Conservation (phyloP, 2,329 filamentous ascomycete species). For the Fusarium siculi region DNA sequence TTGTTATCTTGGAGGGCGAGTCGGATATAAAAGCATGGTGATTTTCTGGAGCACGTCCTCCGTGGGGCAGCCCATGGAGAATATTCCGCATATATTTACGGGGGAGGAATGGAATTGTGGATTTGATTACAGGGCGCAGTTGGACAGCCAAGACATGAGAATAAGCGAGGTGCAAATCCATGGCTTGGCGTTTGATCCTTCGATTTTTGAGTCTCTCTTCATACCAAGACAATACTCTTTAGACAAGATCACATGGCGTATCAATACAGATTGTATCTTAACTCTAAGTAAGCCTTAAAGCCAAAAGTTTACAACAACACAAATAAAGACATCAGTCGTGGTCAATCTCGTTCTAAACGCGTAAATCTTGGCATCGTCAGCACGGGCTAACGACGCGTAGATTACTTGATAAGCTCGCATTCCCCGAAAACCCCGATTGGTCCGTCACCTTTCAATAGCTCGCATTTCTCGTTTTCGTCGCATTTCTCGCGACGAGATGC, state of each 20-base stretch:
- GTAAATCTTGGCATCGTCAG: background rate
- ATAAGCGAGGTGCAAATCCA: conserved; percentile 23
- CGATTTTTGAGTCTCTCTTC: background rate
- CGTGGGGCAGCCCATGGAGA: background rate
- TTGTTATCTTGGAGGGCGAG: background rate
- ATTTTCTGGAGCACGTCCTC: background rate
- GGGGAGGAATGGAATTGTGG: conserved; percentile 13
- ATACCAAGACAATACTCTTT: too few relatives aligned
- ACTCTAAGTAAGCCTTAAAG: background rate
- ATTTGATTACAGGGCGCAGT: conserved; percentile 6
- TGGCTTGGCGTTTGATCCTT: conserved; percentile 18
- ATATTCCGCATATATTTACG: conserved; percentile 1
- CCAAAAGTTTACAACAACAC: rapidly evolving
- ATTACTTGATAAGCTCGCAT: background rate
- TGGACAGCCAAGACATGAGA: conserved; percentile 8
- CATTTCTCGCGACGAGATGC: background rate
- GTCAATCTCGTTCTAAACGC: background rate
- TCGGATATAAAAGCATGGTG: background rate
- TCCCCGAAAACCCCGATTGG: background rate
- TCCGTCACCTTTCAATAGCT: background rate
- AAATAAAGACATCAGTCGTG: background rate
- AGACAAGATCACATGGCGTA: rapidly evolving
- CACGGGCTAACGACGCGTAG: background rate
- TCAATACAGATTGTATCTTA: rapidly evolving
- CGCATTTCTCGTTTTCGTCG: background rate